Evolutionary conservation across 2,329 filamentous ascomycete species (phyloP), one percentile per base, ranked within the genome.

Genomic region (Penicillium corylophilum): DNA sequence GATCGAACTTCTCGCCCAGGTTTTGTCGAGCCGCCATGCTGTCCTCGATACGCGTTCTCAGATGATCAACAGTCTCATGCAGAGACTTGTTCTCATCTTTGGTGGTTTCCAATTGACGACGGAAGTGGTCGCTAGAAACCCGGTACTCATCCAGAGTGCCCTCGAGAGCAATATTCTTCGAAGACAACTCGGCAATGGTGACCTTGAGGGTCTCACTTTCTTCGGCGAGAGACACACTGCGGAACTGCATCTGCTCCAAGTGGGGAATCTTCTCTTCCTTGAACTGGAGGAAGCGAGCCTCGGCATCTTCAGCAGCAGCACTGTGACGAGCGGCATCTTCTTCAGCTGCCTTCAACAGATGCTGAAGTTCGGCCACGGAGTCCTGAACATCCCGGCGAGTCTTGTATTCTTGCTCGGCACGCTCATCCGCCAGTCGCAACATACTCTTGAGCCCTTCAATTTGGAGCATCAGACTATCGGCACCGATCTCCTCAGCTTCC

Each of bases 1-100:
- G 85, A 62, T 93, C 84, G 64, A 96, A 88, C 72, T 94, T 95
- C 68, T 79, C 79, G 60, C 90, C 87, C 82, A 95, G 92, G 54
- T 81, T 85, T 68, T 96, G 90, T 51, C 91, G 87, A 53, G 95
- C 82, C 57, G 87, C 85, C 65, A 92, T 85, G 64, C 90, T 93
- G 74, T 96, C 92, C 64, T 94, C 86, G 38, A 94, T 83, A 67
- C 95, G 91, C 41, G 82, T 82, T 55, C 86, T 84, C 49, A 96
- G 79, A 20, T 85, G 86, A 55, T 86, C 83, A 51, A 95, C 83
- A 26, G 86, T 85, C 66, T 83, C 85, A 61, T 86, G 85, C 50
- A 96, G 77, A 58, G 87, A 86, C 69, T 87, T 89, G 61, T 89
- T 91, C 57, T 83, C 81, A 39, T 74, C 71, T 58, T 78, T 79